A percentile compares a stretch with the other conserved stretches of the same genome.
Evolutionary conservation across 805 yeast species (phyloP).

Genomic region (Yamadazyma laniorum): DNA sequence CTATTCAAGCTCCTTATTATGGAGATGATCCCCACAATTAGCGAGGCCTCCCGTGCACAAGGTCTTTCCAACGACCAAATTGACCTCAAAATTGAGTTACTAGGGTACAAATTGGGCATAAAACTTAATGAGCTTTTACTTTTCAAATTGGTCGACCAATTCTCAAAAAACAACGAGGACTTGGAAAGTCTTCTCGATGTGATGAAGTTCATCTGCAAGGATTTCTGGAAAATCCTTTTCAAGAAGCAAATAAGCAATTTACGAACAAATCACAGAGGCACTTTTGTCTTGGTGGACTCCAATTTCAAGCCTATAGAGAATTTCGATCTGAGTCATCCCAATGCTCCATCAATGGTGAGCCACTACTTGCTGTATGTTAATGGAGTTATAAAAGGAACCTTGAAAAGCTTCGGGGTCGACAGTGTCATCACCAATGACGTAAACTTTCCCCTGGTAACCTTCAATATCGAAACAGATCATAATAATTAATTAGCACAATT

Average conservation of each 20-base stretch:
- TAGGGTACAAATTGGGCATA: constrained; percentile 70
- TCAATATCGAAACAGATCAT: constrained; percentile 61
- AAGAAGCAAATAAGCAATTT: constrained; percentile 89
- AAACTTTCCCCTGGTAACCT: constrained; percentile 65
- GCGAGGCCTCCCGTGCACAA: constrained; percentile 10
- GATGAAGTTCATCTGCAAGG: constrained; percentile 90
- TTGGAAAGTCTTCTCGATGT: constrained; percentile 69
- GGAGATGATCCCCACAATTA: constrained; percentile 15
- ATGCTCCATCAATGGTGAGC: constrained; percentile 51
- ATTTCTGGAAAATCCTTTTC: constrained; percentile 79
- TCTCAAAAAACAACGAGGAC: constrained; percentile 21
- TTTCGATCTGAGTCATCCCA: constrained; percentile 52
- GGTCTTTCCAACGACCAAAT: constrained; percentile 8
- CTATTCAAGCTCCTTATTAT: constrained; percentile 13
- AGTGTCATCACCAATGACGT: constrained; percentile 64
- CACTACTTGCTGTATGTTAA: constrained; percentile 65
- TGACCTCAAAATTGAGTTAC: constrained; percentile 46
- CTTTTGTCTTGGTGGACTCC: constrained; percentile 75
- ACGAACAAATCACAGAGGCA: constrained; percentile 87
- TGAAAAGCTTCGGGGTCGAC: constrained; percentile 66
- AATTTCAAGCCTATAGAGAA: constrained; percentile 53
- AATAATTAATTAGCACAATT: constrained; percentile 31
- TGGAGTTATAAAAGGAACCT: constrained; percentile 72
- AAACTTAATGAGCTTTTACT: constrained; percentile 51
- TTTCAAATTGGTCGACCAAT: constrained; percentile 30